phyloP scores from a whole-genome alignment of 768 basidiomycete species.

The Boletellus emodensis region DNA sequence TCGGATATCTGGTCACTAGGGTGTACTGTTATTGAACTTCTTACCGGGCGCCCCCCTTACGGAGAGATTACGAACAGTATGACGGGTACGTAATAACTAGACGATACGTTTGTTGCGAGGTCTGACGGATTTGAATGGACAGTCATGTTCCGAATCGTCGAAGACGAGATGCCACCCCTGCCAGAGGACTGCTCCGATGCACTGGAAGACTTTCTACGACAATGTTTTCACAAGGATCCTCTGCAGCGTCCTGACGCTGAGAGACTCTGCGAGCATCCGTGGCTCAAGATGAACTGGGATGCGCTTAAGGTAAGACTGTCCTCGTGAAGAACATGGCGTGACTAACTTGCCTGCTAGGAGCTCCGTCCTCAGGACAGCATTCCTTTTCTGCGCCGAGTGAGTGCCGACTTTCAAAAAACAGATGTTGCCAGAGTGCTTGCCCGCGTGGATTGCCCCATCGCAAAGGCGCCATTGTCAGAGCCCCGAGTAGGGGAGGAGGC shows the following conservation, averaged over 20 bases:
- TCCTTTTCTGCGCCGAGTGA: conserved; percentile 90
- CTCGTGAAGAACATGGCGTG: neutral
- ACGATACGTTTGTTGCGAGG: neutral
- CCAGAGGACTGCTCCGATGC: conserved; percentile 76
- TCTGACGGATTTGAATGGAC: conserved; percentile 6
- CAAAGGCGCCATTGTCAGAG: conserved; percentile 42
- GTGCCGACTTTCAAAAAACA: conserved; percentile 75
- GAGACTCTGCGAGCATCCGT: conserved; percentile 82
- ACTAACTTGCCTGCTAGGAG: conserved; percentile 42
- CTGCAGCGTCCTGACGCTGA: conserved; percentile 78
- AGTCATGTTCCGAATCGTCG: conserved; percentile 99
- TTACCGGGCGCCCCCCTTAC: conserved; percentile 92
- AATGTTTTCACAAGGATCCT: conserved; percentile 91
- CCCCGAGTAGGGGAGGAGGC: conserved; percentile 40
- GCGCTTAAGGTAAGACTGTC: conserved; percentile 59
- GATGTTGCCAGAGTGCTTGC: conserved; percentile 55
- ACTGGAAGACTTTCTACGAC: conserved; percentile 73
- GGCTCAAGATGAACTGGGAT: conserved; percentile 81
- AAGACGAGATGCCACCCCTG: conserved; percentile 84
- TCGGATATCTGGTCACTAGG: conserved; percentile 96
- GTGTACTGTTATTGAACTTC: conserved; percentile 90
- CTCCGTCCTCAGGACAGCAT: conserved; percentile 91
- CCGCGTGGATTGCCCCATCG: conserved; percentile 31
- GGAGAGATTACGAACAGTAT: conserved; percentile 85
- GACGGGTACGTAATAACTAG: conserved; percentile 57